These are phyloP conservation scores for Cephalotrichum gorgonifer DNA, from an alignment of 2,329 filamentous ascomycete genomes.

Conservation along the genomic window DNA sequence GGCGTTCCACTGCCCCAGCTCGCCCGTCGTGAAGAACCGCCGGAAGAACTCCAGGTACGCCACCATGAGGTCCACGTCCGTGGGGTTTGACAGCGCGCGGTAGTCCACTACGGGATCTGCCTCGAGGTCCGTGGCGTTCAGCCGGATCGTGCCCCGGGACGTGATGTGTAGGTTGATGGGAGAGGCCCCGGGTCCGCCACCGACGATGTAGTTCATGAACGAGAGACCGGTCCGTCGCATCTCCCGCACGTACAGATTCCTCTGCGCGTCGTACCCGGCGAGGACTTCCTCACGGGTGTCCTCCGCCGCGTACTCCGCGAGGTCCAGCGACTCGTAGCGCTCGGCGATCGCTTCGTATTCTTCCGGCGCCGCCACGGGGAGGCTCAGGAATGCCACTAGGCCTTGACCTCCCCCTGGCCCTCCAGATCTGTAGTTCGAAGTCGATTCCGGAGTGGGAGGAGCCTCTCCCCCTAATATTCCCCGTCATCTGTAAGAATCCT, in stretches of 20 bases:
- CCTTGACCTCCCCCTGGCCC: neutral
- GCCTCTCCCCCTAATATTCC: neutral
- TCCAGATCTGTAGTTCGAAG: slow-evolving; percentile 1
- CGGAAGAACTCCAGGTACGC: slow-evolving; percentile 25
- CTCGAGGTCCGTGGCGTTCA: slow-evolving; percentile 25
- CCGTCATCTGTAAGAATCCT: neutral
- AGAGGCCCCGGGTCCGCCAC: slow-evolving; percentile 7
- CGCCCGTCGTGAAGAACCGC: slow-evolving; percentile 12
- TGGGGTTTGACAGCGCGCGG: slow-evolving; percentile 24
- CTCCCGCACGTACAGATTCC: slow-evolving; percentile 21
- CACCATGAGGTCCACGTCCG: slow-evolving; percentile 24
- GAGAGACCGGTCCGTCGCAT: slow-evolving; percentile 21
- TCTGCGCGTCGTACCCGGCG: slow-evolving; percentile 25
- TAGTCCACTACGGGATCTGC: slow-evolving; percentile 26
- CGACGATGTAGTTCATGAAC: slow-evolving; percentile 18
- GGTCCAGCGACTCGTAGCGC: slow-evolving; percentile 19
- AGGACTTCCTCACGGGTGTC: slow-evolving; percentile 20
- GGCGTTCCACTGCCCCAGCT: neutral
- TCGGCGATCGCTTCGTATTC: slow-evolving; percentile 19
- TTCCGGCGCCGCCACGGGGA: slow-evolving; percentile 16
- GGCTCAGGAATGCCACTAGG: slow-evolving; percentile 12
- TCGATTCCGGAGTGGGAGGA: neutral
- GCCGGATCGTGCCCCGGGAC: slow-evolving; percentile 23
- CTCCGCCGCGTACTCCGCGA: slow-evolving; percentile 18
- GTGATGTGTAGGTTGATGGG: slow-evolving; percentile 5